Percentiles rank a stretch among this genome's conserved stretches.
Conservation (phyloP, 768 basidiomycete species). For the Lactarius akahatsu region DNA sequence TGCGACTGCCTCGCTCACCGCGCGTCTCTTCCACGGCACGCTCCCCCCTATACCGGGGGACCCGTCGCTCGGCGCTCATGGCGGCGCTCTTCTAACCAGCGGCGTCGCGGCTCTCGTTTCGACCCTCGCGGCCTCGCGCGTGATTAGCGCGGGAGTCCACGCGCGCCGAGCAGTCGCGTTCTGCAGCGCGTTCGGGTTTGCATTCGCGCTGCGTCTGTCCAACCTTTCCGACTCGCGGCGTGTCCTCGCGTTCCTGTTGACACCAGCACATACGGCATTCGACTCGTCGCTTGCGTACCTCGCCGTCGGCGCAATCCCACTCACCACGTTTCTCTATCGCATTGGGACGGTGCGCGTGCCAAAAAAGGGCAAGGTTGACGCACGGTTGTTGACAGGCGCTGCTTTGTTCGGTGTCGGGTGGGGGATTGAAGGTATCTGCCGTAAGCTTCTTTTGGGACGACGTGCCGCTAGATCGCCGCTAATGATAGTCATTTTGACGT, state of each 20-base stretch:
- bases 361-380: constrained; percentile 43
- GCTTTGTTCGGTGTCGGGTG: constrained; percentile 62
- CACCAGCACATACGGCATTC: constrained; percentile 50
- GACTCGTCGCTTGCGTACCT: constrained; percentile 57
- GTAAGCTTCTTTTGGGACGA: constrained; percentile 40
- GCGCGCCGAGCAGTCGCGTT: constrained; percentile 36
- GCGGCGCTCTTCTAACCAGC: constrained; percentile 33
- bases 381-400: constrained; percentile 49
- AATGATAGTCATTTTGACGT: constrained; percentile 14
- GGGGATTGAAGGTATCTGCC: constrained; percentile 61
- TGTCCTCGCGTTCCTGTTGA: constrained; percentile 52
- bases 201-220: constrained; percentile 52
- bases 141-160: constrained; percentile 7
- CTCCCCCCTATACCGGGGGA: constrained; percentile 34
- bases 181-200: constrained; percentile 50
- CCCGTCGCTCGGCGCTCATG: constrained; percentile 32
- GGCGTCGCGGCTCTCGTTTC: constrained; percentile 30
- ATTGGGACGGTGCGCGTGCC: constrained; percentile 44
- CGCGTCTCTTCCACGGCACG: constrained; percentile 39
- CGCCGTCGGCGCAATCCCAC: constrained; percentile 52
- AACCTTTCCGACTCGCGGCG: constrained; percentile 50
- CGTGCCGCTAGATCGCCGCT: background rate
- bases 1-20: constrained; percentile 47
- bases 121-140: constrained; percentile 19
- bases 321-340: constrained; percentile 46